Conservation (phyloP, 2,329 filamentous ascomycete genomes). For the Colletotrichum sublineola region DNA sequence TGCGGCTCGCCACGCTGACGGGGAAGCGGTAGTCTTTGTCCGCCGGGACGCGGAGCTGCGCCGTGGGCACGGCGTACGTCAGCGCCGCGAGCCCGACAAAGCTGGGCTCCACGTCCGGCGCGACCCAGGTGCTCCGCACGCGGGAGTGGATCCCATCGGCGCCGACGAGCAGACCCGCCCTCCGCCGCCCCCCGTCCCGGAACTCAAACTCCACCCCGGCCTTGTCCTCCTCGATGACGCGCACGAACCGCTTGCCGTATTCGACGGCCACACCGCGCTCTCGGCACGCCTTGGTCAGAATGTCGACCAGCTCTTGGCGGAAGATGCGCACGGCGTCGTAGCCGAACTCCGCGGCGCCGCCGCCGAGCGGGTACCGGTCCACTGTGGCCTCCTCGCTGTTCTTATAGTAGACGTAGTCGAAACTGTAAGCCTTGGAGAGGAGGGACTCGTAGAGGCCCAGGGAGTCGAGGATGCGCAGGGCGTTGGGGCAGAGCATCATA, state of each 20-base stretch:
- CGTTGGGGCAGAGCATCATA: slow-evolving; percentile 72
- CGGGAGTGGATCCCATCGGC: slow-evolving; percentile 72
- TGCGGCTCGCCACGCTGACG: slow-evolving; percentile 57
- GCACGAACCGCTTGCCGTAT: slow-evolving; percentile 59
- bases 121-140: slow-evolving; percentile 62
- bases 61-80: slow-evolving; percentile 51
- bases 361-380: slow-evolving; percentile 63
- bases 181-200: slow-evolving; percentile 56
- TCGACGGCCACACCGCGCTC: slow-evolving; percentile 54
- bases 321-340: slow-evolving; percentile 69
- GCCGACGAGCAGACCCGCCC: slow-evolving; percentile 63
- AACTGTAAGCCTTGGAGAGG: slow-evolving; percentile 61
- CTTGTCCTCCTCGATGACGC: slow-evolving; percentile 56
- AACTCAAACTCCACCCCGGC: slow-evolving; percentile 61
- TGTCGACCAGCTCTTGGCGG: slow-evolving; percentile 60
- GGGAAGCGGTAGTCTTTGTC: slow-evolving; percentile 55
- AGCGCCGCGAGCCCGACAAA: slow-evolving; percentile 64
- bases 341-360: slow-evolving; percentile 59
- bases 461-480: slow-evolving; percentile 65
- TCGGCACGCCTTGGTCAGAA: slow-evolving; percentile 52
- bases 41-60: slow-evolving; percentile 52
- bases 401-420: slow-evolving; percentile 63
- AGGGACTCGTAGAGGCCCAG: slow-evolving; percentile 63
- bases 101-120: slow-evolving; percentile 61
- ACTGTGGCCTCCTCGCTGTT: slow-evolving; percentile 50